A percentile compares a stretch with the other conserved stretches of the same genome.
phyloP scores from a whole-genome alignment of 1,284 basidiomycete genomes.

The Retiboletus flavoniger region DNA sequence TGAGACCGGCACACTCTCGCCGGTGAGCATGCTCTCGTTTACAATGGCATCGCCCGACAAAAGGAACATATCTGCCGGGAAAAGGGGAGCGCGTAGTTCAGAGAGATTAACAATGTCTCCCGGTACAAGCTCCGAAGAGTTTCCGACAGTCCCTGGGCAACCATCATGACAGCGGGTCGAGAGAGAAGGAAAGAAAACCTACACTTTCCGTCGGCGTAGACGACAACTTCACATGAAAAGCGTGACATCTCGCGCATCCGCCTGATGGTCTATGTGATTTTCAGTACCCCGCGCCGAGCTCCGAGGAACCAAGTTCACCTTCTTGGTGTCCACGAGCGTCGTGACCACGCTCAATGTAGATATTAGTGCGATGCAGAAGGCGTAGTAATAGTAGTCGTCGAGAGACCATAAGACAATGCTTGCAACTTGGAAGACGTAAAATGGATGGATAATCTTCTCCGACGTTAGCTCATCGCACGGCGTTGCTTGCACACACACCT shows the following conservation, averaged over 20 bases:
- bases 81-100: constrained; percentile 67
- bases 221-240: constrained; percentile 80
- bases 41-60: constrained; percentile 96
- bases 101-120: constrained; percentile 93
- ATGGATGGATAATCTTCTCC: constrained; percentile 75
- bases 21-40: constrained; percentile 98
- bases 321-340: constrained; percentile 91
- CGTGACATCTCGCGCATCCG: constrained; percentile 97
- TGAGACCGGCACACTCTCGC: constrained; percentile 92
- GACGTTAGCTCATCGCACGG: constrained; percentile 15
- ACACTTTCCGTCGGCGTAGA: constrained; percentile 78
- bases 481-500: constrained; percentile 49
- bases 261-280: constrained; percentile 68
- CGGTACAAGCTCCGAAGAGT: constrained; percentile 84
- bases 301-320: constrained; percentile 45
- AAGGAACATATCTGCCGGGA: constrained; percentile 92
- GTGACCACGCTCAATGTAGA: constrained; percentile 83
- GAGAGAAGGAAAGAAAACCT: constrained; percentile 30
- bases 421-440: constrained; percentile 98
- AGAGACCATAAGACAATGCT: constrained; percentile 93
- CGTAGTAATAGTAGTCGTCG: constrained; percentile 97
- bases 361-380: constrained; percentile 95
- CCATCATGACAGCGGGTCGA: not conserved
- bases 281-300: constrained; percentile 10
- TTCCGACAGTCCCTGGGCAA: constrained; percentile 61